Base-by-base conservation (phyloP, 768 basidiomycete species). In the Auriscalpium vulgare region DNA sequence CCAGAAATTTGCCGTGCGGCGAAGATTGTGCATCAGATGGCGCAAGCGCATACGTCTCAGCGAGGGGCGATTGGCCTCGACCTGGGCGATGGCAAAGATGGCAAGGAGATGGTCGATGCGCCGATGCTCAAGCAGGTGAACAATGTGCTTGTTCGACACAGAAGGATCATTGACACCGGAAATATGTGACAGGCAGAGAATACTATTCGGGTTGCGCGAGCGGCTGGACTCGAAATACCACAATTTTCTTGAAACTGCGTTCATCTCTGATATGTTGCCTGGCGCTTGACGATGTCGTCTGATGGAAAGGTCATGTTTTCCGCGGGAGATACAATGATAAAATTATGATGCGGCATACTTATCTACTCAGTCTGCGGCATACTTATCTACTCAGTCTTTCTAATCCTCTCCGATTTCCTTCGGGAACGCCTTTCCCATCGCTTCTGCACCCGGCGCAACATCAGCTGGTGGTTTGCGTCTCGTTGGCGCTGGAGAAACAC, bases 41-140 rank as follows among this genome's bases (percentile, higher is more conserved):
- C 77, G 47, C 62, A 69, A 5, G 83, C 85, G 0, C 77, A 87
- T 63, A 73, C 71, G 36, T 49, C 62, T 17, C 71, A 74, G 46
- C 70, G 68, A 38, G 90, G 89, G 4, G 93, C 92, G 2, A 80
- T 87, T 44, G 91, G 90, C 0, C 72, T 93, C 23, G 84, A 86
- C 48, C 66, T 76, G 43, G 72, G 74, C 19, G 78, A 74, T 45
- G 76, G 76, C 3, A 67, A 66, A 14, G 75, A 69, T 40, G 69
- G 75, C 14, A 84, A 82, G 49, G 83, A 86, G 65, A 94, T 95
- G 92, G 87, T 95, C 37, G 92, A 95, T 68, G 88, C 88, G 8
- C 92, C 92, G 0, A 91, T 95, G 86, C 73, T 95, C 45, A 88
- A 89, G 67, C 89, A 90, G 78, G 85, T 81, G 56, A 56, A n/a